Conservation (phyloP, 2,329 filamentous ascomycete genomes). For the Eutypa lata region DNA sequence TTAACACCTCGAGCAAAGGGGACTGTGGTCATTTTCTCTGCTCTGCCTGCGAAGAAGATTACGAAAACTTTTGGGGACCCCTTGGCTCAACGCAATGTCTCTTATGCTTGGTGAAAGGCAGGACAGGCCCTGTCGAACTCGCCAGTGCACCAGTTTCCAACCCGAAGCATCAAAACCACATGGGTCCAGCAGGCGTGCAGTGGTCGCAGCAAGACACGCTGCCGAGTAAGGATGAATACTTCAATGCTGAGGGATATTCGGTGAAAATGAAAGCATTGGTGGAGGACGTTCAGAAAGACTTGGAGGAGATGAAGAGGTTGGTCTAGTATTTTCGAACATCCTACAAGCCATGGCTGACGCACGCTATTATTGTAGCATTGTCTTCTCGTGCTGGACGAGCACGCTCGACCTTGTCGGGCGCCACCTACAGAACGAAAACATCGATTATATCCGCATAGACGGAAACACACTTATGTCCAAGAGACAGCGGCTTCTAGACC, state of each 20-base stretch:
- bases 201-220: neutral
- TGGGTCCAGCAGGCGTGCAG: neutral
- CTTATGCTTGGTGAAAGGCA: constrained; percentile 12
- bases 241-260: constrained; percentile 24
- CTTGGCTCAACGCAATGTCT: constrained; percentile 15
- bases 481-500: constrained; percentile 34
- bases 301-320: constrained; percentile 24
- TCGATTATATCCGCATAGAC: constrained; percentile 40
- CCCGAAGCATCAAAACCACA: neutral
- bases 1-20: constrained; percentile 16
- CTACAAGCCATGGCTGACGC: constrained; percentile 9
- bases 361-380: constrained; percentile 33
- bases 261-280: constrained; percentile 31
- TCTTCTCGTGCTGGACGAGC: constrained; percentile 45
- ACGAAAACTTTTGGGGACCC: neutral
- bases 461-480: constrained; percentile 35
- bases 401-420: constrained; percentile 35
- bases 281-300: constrained; percentile 20
- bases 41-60: constrained; percentile 25
- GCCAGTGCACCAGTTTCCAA: neutral
- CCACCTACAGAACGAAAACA: constrained; percentile 22
- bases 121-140: neutral
- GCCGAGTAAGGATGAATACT: constrained; percentile 20
- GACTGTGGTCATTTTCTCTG: constrained; percentile 31
- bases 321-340: constrained; percentile 8